phyloP scores from a whole-genome alignment of 371 early-diverging fungal genomes.

The Sporodiniella umbellata region DNA sequence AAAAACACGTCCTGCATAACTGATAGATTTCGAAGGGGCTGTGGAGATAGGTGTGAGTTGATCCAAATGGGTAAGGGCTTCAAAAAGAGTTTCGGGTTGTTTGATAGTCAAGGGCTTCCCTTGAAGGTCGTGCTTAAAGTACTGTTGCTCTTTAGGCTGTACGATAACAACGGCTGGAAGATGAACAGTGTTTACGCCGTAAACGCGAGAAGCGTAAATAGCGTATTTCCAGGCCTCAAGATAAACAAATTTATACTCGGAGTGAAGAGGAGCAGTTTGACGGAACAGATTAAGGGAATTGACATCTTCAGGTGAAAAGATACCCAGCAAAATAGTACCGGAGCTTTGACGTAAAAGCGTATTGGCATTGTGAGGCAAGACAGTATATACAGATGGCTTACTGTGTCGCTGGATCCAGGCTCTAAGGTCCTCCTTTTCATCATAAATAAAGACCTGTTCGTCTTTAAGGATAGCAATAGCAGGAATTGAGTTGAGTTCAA shows the following conservation, averaged over 20 bases:
- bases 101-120: constrained; percentile 5
- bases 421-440: background rate
- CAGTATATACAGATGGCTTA: constrained; percentile 13
- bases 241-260: constrained; percentile 52
- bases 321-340: constrained; percentile 15
- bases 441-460: constrained; percentile 6
- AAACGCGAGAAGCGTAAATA: constrained; percentile 56
- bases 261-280: constrained; percentile 17
- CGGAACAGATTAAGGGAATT: constrained; percentile 9
- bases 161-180: constrained; percentile 58
- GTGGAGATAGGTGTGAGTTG: constrained; percentile 12
- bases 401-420: constrained; percentile 17
- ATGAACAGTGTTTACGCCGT: constrained; percentile 42
- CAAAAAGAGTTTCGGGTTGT: constrained; percentile 7
- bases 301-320: constrained; percentile 5
- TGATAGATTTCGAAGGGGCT: constrained; percentile 8
- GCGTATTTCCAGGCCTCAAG: constrained; percentile 56
- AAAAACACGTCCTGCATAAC: constrained; percentile 1
- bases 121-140: constrained; percentile 9
- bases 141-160: constrained; percentile 46
- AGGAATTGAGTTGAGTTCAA: constrained; percentile 8
- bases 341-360: constrained; percentile 4
- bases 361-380: constrained; percentile 12
- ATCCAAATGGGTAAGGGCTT: constrained; percentile 1
- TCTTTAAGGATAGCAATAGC: constrained; percentile 23